Conservation (phyloP, 2,329 filamentous ascomycete species). For the Penicillium sp. region DNA sequence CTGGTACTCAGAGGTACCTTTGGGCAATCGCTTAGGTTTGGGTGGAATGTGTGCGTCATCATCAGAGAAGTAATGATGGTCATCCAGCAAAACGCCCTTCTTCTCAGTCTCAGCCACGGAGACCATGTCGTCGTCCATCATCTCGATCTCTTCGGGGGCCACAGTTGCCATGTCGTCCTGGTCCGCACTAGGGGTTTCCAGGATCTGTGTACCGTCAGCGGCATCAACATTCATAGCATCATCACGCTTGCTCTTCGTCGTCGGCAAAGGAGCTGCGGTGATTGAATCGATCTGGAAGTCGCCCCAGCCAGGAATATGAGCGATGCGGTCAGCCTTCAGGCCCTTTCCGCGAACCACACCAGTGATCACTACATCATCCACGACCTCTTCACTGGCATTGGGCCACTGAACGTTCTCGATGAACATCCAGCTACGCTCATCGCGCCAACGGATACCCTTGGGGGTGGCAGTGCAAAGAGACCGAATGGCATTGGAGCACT, state of each 20-base stretch:
- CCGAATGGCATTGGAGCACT: conserved; percentile 86
- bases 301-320: conserved; percentile 93
- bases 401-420: conserved; percentile 79
- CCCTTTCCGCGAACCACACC: conserved; percentile 84
- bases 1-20: conserved; percentile 92
- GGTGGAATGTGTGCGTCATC: conserved; percentile 66
- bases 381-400: conserved; percentile 49
- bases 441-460: conserved; percentile 93
- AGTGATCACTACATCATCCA: conserved; percentile 70
- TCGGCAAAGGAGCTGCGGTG: conserved; percentile 69
- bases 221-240: conserved; percentile 71
- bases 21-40: conserved; percentile 74
- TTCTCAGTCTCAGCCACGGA: conserved; percentile 58
- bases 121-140: conserved; percentile 67
- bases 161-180: conserved; percentile 81
- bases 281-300: conserved; percentile 92
- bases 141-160: conserved; percentile 80
- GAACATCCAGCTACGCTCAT: conserved; percentile 94
- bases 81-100: conserved; percentile 90
- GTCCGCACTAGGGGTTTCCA: conserved; percentile 75
- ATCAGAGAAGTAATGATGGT: conserved; percentile 97
- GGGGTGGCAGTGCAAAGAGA: conserved; percentile 89
- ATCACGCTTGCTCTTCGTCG: conserved; percentile 54
- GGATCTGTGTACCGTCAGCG: conserved; percentile 50
- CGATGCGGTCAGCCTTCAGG: conserved; percentile 83